These are phyloP conservation scores for Mucor circinelloides DNA, from an alignment of 371 early-diverging fungal species.

Conservation along the genomic window DNA sequence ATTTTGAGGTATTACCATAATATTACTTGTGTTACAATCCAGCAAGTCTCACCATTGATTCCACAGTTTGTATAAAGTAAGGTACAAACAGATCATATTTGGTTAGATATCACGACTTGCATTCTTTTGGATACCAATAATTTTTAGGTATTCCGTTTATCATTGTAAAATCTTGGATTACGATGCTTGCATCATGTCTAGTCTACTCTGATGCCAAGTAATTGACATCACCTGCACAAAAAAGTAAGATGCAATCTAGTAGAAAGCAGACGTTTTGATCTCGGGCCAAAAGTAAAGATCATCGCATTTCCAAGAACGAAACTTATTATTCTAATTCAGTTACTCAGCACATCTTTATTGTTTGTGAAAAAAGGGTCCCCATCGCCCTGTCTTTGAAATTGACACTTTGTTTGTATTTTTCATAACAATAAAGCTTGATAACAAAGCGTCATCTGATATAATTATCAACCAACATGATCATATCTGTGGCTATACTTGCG, in stretches of 20 bases:
- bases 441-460: background rate
- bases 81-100: slow-evolving; percentile 4
- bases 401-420: background rate
- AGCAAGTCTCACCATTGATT: background rate
- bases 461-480: background rate
- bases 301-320: background rate
- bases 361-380: background rate
- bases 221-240: no score
- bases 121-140: background rate
- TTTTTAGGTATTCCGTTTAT: background rate
- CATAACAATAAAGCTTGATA: background rate
- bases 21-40: slow-evolving; percentile 13
- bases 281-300: background rate
- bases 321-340: background rate
- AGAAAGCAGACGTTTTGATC: background rate
- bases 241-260: no score
- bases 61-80: background rate
- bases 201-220: background rate
- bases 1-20: slow-evolving; percentile 17
- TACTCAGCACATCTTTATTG: background rate
- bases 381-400: background rate
- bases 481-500: background rate
- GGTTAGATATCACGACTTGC: slow-evolving; percentile 9
- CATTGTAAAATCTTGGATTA: background rate
- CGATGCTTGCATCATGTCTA: background rate